phyloP scores from a whole-genome alignment of 768 basidiomycete genomes.

The Leccinum obscurum region DNA sequence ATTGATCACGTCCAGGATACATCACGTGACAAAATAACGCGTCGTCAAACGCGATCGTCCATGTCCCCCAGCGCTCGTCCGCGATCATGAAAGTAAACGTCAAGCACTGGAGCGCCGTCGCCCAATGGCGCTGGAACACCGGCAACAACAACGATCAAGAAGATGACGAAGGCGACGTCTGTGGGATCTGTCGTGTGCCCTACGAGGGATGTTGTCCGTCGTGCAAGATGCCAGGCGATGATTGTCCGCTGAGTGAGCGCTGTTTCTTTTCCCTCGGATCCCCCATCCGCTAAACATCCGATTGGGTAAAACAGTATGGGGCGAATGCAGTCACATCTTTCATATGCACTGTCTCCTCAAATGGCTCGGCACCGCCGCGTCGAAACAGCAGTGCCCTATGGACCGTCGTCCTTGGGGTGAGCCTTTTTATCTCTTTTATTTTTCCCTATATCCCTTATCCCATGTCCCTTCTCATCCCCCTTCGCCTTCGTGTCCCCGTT shows the following conservation, averaged over 20 bases:
- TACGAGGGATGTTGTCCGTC: constrained; percentile 95
- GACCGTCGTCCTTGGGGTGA: constrained; percentile 90
- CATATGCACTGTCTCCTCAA: constrained; percentile 99
- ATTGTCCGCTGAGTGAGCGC: constrained; percentile 82
- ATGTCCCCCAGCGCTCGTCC: background rate
- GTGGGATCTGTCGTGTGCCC: constrained; percentile 89
- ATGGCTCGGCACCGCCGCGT: constrained; percentile 88
- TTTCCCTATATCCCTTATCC: background rate
- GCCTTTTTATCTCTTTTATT: constrained; percentile 20
- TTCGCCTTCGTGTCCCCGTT: background rate
- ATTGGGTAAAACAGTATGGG: constrained; percentile 72
- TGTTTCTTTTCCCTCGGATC: background rate
- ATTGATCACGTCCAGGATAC: too few species aligned
- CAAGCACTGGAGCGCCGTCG: constrained; percentile 87
- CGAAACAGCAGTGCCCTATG: constrained; percentile 99
- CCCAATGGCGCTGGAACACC: constrained; percentile 85
- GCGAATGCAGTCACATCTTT: constrained; percentile 95
- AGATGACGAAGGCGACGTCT: constrained; percentile 60
- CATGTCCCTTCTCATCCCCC: too few species aligned
- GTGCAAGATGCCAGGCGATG: constrained; percentile 96
- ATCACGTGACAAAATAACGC: background rate
- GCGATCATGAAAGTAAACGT: constrained; percentile 68
- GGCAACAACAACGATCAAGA: constrained; percentile 35
- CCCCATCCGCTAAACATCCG: background rate
- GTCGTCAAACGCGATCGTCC: background rate